Conservation (phyloP, 441 rosid genomes). For the Brassica balearica region DNA sequence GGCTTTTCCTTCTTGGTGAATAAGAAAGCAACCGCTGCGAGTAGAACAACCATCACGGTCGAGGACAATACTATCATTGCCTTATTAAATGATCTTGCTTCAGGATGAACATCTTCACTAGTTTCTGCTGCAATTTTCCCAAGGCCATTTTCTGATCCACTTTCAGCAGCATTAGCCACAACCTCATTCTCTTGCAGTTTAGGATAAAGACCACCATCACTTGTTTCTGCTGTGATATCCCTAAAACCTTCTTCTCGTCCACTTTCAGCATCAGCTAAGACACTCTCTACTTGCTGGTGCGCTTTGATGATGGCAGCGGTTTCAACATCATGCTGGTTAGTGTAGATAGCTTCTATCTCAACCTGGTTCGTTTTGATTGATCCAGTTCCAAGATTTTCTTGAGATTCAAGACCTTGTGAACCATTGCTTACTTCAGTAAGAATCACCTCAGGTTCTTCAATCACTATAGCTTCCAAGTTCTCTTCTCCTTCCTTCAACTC, state of each 20-base stretch:
- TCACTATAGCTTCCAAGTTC: conserved; percentile 12
- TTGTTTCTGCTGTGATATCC: neutral
- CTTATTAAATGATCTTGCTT: conserved; percentile 10
- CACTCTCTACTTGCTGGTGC: conserved; percentile 18
- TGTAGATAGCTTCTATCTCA: conserved; percentile 4
- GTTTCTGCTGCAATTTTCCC: neutral
- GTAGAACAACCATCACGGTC: conserved; percentile 45
- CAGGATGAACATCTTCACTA: conserved; percentile 15
- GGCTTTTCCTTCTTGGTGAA: conserved; percentile 44
- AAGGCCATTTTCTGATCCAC: conserved; percentile 6
- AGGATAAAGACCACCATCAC: conserved; percentile 11
- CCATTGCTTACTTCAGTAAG: neutral
- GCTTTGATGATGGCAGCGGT: conserved; percentile 18
- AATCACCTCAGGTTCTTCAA: conserved; percentile 11
- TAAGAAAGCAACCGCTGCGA: conserved; percentile 51
- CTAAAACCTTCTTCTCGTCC: neutral
- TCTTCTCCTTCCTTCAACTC: conserved; percentile 18
- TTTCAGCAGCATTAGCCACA: neutral
- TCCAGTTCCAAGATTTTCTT: conserved; percentile 4
- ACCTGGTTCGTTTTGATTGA: neutral
- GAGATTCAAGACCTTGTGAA: conserved; percentile 13
- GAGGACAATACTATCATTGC: conserved; percentile 38
- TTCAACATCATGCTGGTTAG: neutral
- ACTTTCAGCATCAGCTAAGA: neutral
- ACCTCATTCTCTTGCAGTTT: too few species aligned